A percentile compares a stretch with the other conserved stretches of the same genome.
Conservation (phyloP, 257 asterid genomes). For the Rehmannia glutinosa region DNA sequence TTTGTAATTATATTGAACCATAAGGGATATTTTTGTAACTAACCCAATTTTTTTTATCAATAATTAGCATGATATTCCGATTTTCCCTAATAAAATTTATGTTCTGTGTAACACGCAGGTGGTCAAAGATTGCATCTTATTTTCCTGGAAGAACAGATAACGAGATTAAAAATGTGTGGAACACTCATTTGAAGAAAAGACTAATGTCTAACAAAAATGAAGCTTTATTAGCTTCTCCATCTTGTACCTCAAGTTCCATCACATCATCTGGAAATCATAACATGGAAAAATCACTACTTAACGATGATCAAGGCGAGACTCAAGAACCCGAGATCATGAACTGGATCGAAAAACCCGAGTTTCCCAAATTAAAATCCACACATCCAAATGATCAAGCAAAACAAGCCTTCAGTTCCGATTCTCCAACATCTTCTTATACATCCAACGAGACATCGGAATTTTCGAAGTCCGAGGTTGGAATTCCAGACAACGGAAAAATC, state of each 20-base stretch:
- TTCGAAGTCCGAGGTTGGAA: neutral
- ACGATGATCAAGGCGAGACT: neutral
- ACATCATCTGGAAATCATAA: neutral
- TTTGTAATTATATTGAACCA: too few relatives aligned
- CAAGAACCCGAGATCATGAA: neutral
- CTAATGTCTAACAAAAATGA: neutral
- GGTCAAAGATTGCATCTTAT: slow-evolving; percentile 76
- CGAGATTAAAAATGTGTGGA: slow-evolving; percentile 85
- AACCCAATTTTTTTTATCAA: too few relatives aligned
- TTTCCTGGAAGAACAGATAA: slow-evolving; percentile 85
- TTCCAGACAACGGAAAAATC: slow-evolving; percentile 3
- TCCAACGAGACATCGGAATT: neutral
- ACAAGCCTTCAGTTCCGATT: slow-evolving; percentile 11
- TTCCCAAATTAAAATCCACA: neutral
- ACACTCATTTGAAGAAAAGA: slow-evolving; percentile 64
- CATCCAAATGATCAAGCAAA: too few relatives aligned
- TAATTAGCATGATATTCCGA: too few relatives aligned
- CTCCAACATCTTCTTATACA: neutral
- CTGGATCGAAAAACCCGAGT: neutral
- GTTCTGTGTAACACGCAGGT: slow-evolving; percentile 31
- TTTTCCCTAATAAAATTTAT: too few relatives aligned
- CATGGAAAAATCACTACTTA: neutral
- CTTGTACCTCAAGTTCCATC: slow-evolving; percentile 26
- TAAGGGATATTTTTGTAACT: too few relatives aligned
- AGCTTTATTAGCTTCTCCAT: neutral